Evolutionary conservation across 768 basidiomycete genomes (phyloP), one percentile per base, ranked within the genome.

Genomic region (Suillus plorans): DNA sequence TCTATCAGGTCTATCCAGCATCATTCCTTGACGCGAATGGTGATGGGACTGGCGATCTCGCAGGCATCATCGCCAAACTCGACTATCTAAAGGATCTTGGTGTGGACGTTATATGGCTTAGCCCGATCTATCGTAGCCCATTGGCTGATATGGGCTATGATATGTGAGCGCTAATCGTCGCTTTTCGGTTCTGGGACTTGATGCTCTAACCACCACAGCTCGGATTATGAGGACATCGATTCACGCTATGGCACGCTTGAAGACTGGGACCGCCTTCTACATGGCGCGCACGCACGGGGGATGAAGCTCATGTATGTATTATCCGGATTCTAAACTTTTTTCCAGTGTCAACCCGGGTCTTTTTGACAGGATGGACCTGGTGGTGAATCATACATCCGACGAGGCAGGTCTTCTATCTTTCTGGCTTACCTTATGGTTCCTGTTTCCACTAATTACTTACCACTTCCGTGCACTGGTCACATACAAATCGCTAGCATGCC

Each of bases 91-190:
- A 86, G 63, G 82, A 85, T 56, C 80, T 93, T 5, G 90, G 89
- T 0, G 85, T 87, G 4, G 85, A 89, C 66, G 81, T 86, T 0
- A 69, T 91, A 16, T 92, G 90, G 90, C 80, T 92, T 18, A 85
- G 81, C 4, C 89, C 90, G 10, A 90, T 91, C 49, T 92, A 90
- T 76, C 80, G 81, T 61, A 86, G 85, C 1, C 90, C 89, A 0
- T 77, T 85, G 63, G 85, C 83, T 2, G 89, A 91, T 74, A 90
- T 90, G 88, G 89, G 88, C 10, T 89, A 90, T 64, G 87, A 89
- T 69, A 89, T 88, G 86, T 86, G 69, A 63, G 81, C 76, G 5
- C 47, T 10, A 37, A 10, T 8, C 5, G 16, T 18, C 5, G 3
- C 12, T 28, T 36, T 16, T 45, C 45, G 13, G 25, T n/a, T 36